Evolutionary conservation across 1,139 yeast species (phyloP).

Genomic region (Candida sanyaensis): DNA sequence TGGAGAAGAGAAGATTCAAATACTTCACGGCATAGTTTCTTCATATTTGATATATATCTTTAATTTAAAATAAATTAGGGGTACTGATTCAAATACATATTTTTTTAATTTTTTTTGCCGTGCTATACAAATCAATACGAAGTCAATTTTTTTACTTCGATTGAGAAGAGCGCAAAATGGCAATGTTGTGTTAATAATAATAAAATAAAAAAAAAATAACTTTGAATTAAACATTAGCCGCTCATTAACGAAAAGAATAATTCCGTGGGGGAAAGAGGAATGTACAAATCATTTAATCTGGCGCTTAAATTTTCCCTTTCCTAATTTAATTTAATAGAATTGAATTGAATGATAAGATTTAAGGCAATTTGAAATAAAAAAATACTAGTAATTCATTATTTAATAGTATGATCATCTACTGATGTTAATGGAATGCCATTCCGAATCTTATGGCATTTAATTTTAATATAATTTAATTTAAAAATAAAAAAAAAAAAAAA

Average conservation of each 20-base stretch:
- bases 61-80: no score
- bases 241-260: background rate
- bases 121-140: no score
- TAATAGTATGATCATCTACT: background rate
- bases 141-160: no score
- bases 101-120: no score
- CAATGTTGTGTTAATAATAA: no score
- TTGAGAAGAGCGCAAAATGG: background rate
- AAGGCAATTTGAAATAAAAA: background rate
- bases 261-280: background rate
- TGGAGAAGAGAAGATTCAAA: no score
- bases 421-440: slow-evolving; percentile 4
- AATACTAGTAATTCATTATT: background rate
- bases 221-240: background rate
- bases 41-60: no score
- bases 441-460: background rate
- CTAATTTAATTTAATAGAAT: background rate
- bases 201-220: no score
- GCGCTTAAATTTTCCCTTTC: background rate
- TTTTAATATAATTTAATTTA: no score
- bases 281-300: background rate
- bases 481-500: background rate
- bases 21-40: no score
- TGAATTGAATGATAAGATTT: background rate
- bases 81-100: no score